These are phyloP conservation scores for Hypoxylon sp. DNA, from an alignment of 2,329 filamentous ascomycete species.

Conservation along the genomic window DNA sequence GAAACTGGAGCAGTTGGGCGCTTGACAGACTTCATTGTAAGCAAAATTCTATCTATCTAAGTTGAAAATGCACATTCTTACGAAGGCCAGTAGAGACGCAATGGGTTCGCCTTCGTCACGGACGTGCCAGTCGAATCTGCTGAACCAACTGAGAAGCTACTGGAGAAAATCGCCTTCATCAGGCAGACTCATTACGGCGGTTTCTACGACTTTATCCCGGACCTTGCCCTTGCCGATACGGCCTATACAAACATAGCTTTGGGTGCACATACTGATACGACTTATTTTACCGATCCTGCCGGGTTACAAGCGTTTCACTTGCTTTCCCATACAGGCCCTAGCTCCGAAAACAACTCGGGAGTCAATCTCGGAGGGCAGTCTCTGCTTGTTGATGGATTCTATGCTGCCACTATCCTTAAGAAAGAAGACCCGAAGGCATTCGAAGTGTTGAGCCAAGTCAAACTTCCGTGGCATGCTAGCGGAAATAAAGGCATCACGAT, in stretches of 20 bases:
- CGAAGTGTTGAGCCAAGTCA: conserved; percentile 67
- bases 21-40: conserved; percentile 75
- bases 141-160: conserved; percentile 78
- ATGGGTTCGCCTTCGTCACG: conserved; percentile 84
- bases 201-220: conserved; percentile 86
- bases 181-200: conserved; percentile 91
- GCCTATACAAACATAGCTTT: conserved; percentile 91
- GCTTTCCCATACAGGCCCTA: conserved; percentile 74
- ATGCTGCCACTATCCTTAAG: conserved; percentile 74
- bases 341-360: conserved; percentile 34
- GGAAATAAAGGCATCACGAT: conserved; percentile 90
- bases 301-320: conserved; percentile 95
- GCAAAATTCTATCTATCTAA: conserved; percentile 7
- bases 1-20: conserved; percentile 69
- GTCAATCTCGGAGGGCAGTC: conserved; percentile 76
- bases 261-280: conserved; percentile 91
- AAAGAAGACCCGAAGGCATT: conserved; percentile 70
- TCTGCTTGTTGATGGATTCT: conserved; percentile 88
- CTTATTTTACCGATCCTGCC: conserved; percentile 94
- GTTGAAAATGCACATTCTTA: conserved; percentile 32
- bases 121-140: conserved; percentile 76
- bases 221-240: conserved; percentile 89
- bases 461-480: conserved; percentile 85
- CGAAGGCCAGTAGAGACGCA: conserved; percentile 66
- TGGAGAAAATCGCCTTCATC: conserved; percentile 88